Base-by-base conservation (phyloP, 2,329 filamentous ascomycete species). In the Aspergillus sp. region DNA sequence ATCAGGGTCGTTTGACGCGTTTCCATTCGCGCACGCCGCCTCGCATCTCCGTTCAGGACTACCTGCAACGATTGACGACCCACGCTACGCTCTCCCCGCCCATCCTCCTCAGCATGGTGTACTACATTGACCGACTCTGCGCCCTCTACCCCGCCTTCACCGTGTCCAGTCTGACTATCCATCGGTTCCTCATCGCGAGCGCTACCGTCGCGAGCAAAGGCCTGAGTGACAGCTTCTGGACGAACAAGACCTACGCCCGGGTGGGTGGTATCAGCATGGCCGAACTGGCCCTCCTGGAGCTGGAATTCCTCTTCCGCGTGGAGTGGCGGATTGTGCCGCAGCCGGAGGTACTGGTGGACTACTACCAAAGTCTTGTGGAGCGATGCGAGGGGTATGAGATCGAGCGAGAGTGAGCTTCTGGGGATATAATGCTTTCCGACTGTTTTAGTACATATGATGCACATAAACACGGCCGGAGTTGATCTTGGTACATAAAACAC, bases 301-400 rank as follows among this genome's bases (percentile, higher is more conserved):
- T 99, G 26, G 94, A 99, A 65, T 96, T 99, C 60, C 76, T 99
- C 30, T 90, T 92, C 66, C 82, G 90, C 49, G 88, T 99, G 24
- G 90, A 96, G 65, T 99, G 94, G 93, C 89, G 88, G 65, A 99
- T 99, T 60, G 92, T 99, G 3, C 94, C 94, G 4, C 91, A 95
- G 65, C 92, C 94, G 1, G 94, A 97, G 68, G 88, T 95, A 2
- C 77, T 99, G 41, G 90, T 91, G 22, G 91, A 95, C 51, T 99
- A 99, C 69, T 99, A 97, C 70, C 83, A 84, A 55, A 93, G 90
- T 46, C 76, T 99, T 32, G 88, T 97, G 30, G 89, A 84, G 52
- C 73, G 84, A 59, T 83, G 79, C 50, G 78, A 81, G 19, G 82
- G 82, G 36, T 87, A 83, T 63, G 73, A 76, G 49, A 76, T 87